Conservation (phyloP, 2,329 filamentous ascomycete species). For the Colletotrichum gigasporum region DNA sequence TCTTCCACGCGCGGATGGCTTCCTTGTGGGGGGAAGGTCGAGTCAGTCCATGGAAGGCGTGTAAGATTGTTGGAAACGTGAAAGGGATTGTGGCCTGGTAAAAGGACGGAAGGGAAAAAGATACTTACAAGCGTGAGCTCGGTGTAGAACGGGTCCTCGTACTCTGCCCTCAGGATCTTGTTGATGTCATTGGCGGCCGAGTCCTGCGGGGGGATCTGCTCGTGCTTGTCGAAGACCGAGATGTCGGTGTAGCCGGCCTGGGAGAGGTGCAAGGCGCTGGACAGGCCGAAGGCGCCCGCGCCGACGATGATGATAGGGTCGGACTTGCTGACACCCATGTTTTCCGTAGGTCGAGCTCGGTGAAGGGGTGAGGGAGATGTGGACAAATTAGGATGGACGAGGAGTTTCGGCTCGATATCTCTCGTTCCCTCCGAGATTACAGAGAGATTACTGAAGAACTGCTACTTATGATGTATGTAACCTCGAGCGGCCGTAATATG, state of each 20-base stretch:
- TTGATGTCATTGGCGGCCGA: slow-evolving; percentile 70
- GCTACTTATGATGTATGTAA: slow-evolving; percentile 15
- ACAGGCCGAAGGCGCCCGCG: slow-evolving; percentile 60
- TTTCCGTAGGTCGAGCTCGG: too few relatives aligned
- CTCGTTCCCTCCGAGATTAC: too few relatives aligned
- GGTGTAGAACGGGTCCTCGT: slow-evolving; percentile 66
- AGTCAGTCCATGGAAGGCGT: background rate
- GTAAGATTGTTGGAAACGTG: too few relatives aligned
- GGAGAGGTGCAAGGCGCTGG: slow-evolving; percentile 57
- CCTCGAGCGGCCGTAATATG: background rate
- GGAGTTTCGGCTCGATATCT: too few relatives aligned
- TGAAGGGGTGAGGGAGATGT: background rate
- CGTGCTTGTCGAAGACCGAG: slow-evolving; percentile 55
- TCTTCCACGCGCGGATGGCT: slow-evolving; percentile 62
- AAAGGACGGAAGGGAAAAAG: too few relatives aligned
- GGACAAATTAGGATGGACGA: background rate
- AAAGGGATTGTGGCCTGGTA: too few relatives aligned
- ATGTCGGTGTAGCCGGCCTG: slow-evolving; percentile 54
- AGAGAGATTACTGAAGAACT: background rate
- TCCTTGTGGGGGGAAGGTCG: slow-evolving; percentile 41
- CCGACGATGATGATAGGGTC: slow-evolving; percentile 50
- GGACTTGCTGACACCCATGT: slow-evolving; percentile 35
- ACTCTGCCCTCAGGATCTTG: slow-evolving; percentile 69
- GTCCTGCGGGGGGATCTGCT: slow-evolving; percentile 50
- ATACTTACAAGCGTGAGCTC: slow-evolving; percentile 58